Evolutionary conservation across 2,329 filamentous ascomycete genomes (phyloP).

Genomic region (Neophaeococcomyces mojaviensis): DNA sequence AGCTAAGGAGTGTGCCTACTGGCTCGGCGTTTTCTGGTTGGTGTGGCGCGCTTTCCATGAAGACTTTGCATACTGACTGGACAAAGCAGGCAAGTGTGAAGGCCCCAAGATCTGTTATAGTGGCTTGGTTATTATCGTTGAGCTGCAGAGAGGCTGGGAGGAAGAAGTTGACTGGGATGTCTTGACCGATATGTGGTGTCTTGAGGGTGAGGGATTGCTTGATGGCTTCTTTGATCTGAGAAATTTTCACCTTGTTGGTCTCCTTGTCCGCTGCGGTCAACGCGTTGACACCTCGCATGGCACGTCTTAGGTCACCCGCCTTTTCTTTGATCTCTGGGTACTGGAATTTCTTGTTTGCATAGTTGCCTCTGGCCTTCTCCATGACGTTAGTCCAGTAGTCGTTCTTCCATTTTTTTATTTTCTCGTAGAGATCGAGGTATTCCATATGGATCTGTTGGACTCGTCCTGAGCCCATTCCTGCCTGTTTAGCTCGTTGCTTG

Average conservation of each 20-base stretch:
- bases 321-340: slow-evolving; percentile 54
- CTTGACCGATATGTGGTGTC: slow-evolving; percentile 47
- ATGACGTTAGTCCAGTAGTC: slow-evolving; percentile 34
- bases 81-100: slow-evolving; percentile 71
- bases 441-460: slow-evolving; percentile 37
- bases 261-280: slow-evolving; percentile 56
- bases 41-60: slow-evolving; percentile 58
- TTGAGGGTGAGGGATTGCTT: slow-evolving; percentile 47
- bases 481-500: slow-evolving; percentile 10
- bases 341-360: slow-evolving; percentile 42
- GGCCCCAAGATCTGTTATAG: slow-evolving; percentile 55
- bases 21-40: slow-evolving; percentile 64
- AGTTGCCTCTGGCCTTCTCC: slow-evolving; percentile 34
- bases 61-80: slow-evolving; percentile 65
- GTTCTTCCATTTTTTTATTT: slow-evolving; percentile 55
- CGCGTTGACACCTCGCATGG: slow-evolving; percentile 67
- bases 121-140: slow-evolving; percentile 12
- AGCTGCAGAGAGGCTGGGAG: slow-evolving; percentile 33
- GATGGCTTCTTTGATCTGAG: slow-evolving; percentile 46
- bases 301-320: slow-evolving; percentile 63
- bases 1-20: slow-evolving; percentile 67
- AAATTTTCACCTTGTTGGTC: slow-evolving; percentile 49
- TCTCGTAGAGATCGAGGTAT: slow-evolving; percentile 56
- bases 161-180: slow-evolving; percentile 41
- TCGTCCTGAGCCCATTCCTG: background rate